Conservation (phyloP, 352 stramenopile species). For the Saprolegnia parasitica region DNA sequence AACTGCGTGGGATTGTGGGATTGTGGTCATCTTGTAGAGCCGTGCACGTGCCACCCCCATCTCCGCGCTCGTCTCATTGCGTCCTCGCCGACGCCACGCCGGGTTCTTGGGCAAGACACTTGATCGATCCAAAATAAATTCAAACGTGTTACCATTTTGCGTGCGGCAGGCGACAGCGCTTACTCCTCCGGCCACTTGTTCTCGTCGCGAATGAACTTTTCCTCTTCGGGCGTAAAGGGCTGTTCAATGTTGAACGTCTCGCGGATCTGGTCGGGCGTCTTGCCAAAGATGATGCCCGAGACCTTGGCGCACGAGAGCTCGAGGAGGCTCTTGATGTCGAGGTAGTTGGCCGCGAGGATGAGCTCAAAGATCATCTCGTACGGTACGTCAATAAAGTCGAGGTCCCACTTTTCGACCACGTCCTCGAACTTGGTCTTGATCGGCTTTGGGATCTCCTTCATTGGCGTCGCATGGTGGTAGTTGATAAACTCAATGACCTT, state of each 20-base stretch:
- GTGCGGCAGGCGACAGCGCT: not conserved
- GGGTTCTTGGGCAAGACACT: too few species aligned
- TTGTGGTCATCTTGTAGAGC: too few species aligned
- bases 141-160: not conserved
- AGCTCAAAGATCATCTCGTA: slow-evolving; percentile 62
- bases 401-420: slow-evolving; percentile 49
- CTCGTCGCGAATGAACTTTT: slow-evolving; percentile 57
- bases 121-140: too few species aligned
- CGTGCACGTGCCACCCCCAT: too few species aligned
- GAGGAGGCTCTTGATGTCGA: slow-evolving; percentile 64
- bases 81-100: too few species aligned
- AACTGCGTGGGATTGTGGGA: too few species aligned
- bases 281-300: slow-evolving; percentile 57
- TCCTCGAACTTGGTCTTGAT: slow-evolving; percentile 51
- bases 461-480: slow-evolving; percentile 49
- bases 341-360: slow-evolving; percentile 63
- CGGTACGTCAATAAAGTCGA: slow-evolving; percentile 46
- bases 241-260: slow-evolving; percentile 54
- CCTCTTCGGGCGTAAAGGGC: slow-evolving; percentile 59
- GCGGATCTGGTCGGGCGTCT: slow-evolving; percentile 57
- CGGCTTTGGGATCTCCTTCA: slow-evolving; percentile 60
- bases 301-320: slow-evolving; percentile 56
- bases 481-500: slow-evolving; percentile 59
- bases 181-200: slow-evolving; percentile 67
- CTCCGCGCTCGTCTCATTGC: too few species aligned